Conservation (phyloP, 2,329 filamentous ascomycete species). For the Rhinocladiella similis region DNA sequence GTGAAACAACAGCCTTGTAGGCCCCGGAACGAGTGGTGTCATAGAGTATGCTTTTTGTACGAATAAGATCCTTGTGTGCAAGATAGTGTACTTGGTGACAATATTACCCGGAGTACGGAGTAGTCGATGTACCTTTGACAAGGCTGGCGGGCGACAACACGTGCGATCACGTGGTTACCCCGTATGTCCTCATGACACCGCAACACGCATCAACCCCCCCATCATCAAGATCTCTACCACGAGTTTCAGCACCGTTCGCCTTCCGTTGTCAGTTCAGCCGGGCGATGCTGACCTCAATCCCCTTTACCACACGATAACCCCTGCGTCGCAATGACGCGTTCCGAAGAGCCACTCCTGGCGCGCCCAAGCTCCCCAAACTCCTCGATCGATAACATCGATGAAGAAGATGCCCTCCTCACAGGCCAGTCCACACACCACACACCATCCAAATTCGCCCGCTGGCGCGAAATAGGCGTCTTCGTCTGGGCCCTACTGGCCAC, state of each 20-base stretch:
- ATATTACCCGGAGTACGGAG: too few relatives aligned
- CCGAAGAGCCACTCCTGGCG: constrained; percentile 55
- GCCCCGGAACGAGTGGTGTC: too few relatives aligned
- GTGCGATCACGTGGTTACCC: too few relatives aligned
- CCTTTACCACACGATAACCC: neutral
- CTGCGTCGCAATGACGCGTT: neutral
- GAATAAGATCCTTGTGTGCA: too few relatives aligned
- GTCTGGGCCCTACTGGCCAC: constrained; percentile 82
- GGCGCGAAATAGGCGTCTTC: constrained; percentile 76
- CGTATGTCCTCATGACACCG: too few relatives aligned
- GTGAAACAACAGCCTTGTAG: too few relatives aligned
- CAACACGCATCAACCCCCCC: too few relatives aligned
- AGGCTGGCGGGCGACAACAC: too few relatives aligned
- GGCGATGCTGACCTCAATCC: neutral
- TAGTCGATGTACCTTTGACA: too few relatives aligned
- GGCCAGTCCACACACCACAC: constrained; percentile 46
- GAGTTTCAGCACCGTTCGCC: neutral
- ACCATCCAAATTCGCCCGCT: constrained; percentile 52
- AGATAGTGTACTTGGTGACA: too few relatives aligned
- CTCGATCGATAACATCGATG: constrained; percentile 54
- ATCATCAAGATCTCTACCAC: too few relatives aligned
- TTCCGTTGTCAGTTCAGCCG: neutral
- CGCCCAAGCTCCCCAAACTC: constrained; percentile 59
- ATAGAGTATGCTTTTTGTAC: too few relatives aligned
- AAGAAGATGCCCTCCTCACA: constrained; percentile 64